Conservation (phyloP, 2,329 filamentous ascomycete species). For the Paradendryphiella salina region DNA sequence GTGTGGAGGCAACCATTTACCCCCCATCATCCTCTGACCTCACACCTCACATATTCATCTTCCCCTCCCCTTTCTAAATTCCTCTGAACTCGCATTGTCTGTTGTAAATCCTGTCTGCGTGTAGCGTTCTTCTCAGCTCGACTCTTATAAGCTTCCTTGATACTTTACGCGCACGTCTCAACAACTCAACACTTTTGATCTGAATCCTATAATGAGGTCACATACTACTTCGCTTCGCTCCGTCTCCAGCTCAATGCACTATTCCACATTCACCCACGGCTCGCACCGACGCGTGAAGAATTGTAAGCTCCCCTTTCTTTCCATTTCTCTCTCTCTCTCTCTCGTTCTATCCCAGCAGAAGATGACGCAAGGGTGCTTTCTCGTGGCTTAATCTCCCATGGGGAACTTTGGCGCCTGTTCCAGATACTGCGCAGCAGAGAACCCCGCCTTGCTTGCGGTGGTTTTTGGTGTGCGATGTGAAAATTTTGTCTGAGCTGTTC, state of each 20-base stretch:
- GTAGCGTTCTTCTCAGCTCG: too few relatives aligned
- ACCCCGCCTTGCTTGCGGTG: not conserved
- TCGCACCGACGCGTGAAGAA: too few relatives aligned
- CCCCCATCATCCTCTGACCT: not conserved
- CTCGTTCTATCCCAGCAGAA: not conserved
- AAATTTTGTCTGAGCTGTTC: slow-evolving; percentile 4
- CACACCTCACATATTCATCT: too few relatives aligned
- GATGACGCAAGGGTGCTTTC: not conserved
- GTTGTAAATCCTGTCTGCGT: too few relatives aligned
- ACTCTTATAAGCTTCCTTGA: too few relatives aligned
- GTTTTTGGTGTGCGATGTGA: slow-evolving; percentile 13
- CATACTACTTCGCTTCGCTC: too few relatives aligned
- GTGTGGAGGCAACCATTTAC: not conserved
- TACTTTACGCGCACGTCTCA: too few relatives aligned
- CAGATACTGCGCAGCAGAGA: slow-evolving; percentile 16
- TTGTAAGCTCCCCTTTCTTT: not conserved
- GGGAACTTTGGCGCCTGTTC: not conserved
- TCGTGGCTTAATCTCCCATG: slow-evolving; percentile 6
- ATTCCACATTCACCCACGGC: too few relatives aligned
- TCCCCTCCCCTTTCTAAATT: not conserved
- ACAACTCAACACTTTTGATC: too few relatives aligned
- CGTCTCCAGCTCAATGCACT: too few relatives aligned
- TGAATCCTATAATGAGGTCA: too few relatives aligned
- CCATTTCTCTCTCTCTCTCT: not conserved
- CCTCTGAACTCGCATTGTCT: too few relatives aligned